phyloP scores from a whole-genome alignment of 345 rosid genomes.

The Eutrema yunnanense region DNA sequence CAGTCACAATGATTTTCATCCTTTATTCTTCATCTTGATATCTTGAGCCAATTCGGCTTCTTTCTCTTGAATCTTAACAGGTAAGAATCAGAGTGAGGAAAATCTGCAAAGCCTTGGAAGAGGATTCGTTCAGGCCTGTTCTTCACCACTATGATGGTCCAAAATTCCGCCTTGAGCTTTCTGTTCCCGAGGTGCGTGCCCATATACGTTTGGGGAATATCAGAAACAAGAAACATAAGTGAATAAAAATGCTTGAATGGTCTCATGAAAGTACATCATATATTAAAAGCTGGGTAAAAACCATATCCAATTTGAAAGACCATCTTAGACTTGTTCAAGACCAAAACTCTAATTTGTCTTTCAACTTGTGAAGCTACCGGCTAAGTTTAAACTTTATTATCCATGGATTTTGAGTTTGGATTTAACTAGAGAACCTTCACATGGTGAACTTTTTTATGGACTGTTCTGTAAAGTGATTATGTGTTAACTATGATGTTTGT shows the following conservation, averaged over 20 bases:
- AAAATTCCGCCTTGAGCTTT: constrained; percentile 94
- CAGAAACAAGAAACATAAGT: too few relatives aligned
- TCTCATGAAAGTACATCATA: too few relatives aligned
- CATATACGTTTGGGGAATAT: neutral
- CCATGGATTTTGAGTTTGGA: neutral
- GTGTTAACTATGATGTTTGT: neutral
- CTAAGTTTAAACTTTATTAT: neutral
- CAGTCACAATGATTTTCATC: neutral
- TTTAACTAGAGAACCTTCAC: neutral
- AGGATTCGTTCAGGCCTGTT: constrained; percentile 94
- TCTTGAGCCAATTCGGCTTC: neutral
- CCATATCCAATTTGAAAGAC: too few relatives aligned
- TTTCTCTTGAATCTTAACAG: constrained; percentile 24
- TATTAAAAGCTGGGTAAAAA: too few relatives aligned
- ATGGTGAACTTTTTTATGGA: neutral
- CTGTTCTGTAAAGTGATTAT: neutral
- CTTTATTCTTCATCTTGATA: neutral
- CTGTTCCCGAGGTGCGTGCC: constrained; percentile 86
- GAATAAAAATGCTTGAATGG: too few relatives aligned
- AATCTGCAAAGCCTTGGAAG: constrained; percentile 93
- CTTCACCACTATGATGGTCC: constrained; percentile 97
- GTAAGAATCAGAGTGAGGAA: constrained; percentile 82
- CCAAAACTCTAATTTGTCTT: too few relatives aligned
- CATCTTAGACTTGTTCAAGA: too few relatives aligned
- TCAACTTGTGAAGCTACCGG: too few relatives aligned